Base-by-base conservation (phyloP, 2,329 filamentous ascomycete species). In the Didymella lethalis region DNA sequence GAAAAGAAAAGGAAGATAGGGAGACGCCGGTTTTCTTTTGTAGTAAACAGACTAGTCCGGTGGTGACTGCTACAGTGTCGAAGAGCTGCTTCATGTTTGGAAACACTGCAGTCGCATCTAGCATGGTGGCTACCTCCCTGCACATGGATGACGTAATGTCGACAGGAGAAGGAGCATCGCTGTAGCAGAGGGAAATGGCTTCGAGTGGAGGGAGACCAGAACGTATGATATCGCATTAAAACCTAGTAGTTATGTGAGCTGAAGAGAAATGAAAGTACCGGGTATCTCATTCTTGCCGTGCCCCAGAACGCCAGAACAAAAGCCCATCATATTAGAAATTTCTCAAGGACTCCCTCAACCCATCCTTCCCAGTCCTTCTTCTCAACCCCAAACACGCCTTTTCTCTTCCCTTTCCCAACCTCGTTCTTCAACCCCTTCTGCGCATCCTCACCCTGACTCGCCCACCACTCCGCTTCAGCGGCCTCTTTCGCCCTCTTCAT, bases 401-500 rank as follows among this genome's bases (percentile, higher is more conserved):
- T 64, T 12, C 57, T 56, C 25, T 54, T 56, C 26, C 64, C 58
- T 46, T 66, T 71, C 1, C 64, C 61, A 25, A 66, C 66, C 40
- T 68, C 61, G 20, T 64, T 67, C 53, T 70, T 65, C 55, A 72
- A 34, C 1, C 64, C 70, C 16, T 60, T 62, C 38, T 65, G 65
- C 3, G 59, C 64, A 5, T 65, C 66, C 8, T 64, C 66, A 1
- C 74, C 69, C 51, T 82, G 78, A 32, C 63, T 64, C 46, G 78
- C 79, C 73, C 79, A 76, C 81, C 81, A 84, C 47, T 76, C 76
- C 54, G 66, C 68, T 66, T 83, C 81, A 0, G 81, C 81, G 49
- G 54, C 68, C 59, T 79, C 75, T 18, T 69, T 77, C 23, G 81
- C 82, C 43, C 70, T 62, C 46, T 74, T 68, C 3, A 83, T 72